phyloP scores from a whole-genome alignment of 2,329 filamentous ascomycete species.

The Cercospora sp. region DNA sequence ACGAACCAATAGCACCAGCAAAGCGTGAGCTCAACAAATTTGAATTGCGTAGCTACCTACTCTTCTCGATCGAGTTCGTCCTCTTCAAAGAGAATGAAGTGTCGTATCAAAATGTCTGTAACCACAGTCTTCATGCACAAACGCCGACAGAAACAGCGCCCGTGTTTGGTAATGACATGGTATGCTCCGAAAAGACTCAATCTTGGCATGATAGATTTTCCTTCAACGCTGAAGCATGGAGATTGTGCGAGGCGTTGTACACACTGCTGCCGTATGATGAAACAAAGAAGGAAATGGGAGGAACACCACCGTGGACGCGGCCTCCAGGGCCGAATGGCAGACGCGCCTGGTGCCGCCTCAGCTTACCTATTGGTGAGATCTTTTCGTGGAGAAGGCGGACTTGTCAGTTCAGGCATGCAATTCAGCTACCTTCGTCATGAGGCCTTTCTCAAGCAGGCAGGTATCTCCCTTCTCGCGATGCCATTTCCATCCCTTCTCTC shows the following conservation, averaged over 20 bases:
- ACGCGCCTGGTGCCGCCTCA: neutral
- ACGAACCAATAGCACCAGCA: neutral
- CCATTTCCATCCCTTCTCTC: conserved; percentile 15
- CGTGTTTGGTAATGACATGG: conserved; percentile 67
- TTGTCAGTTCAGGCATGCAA: conserved; percentile 28
- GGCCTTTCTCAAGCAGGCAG: conserved; percentile 11
- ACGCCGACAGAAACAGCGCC: conserved; percentile 54
- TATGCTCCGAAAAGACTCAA: conserved; percentile 39
- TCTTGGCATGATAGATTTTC: conserved; percentile 66
- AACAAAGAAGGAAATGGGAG: conserved; percentile 6
- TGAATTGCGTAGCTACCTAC: conserved; percentile 1
- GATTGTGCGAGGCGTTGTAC: conserved; percentile 63
- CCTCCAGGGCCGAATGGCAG: neutral
- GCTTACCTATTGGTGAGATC: conserved; percentile 3
- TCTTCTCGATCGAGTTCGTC: neutral
- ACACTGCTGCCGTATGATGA: conserved; percentile 62
- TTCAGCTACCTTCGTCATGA: conserved; percentile 27
- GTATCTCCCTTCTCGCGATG: conserved; percentile 7
- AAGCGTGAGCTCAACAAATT: neutral
- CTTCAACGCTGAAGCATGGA: conserved; percentile 65
- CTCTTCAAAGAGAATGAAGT: neutral
- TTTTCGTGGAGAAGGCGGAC: conserved; percentile 9
- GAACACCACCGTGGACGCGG: neutral
- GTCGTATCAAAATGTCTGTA: conserved; percentile 44
- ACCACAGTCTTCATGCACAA: conserved; percentile 65